Percentiles rank a stretch among this genome's conserved stretches.
phyloP scores from a whole-genome alignment of 352 stramenopile species.

The Globisporangium solare region DNA sequence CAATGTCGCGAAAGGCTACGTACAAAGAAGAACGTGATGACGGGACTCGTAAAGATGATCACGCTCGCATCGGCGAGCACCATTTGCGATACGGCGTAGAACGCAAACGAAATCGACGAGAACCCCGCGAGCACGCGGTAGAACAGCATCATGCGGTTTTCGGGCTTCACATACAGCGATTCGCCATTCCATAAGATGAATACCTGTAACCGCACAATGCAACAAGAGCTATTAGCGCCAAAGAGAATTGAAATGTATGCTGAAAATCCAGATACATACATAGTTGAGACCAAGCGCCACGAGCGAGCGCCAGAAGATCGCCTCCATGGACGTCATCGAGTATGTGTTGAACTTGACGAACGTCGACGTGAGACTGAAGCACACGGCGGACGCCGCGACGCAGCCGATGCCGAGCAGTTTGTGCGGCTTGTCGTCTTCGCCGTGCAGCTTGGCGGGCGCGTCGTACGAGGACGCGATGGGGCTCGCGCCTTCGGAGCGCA shows the following conservation, averaged over 20 bases:
- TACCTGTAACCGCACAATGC: not conserved
- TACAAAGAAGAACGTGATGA: constrained; percentile 75
- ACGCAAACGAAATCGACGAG: constrained; percentile 67
- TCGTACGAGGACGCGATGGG: no score
- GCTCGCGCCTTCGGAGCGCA: constrained; percentile 1
- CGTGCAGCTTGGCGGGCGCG: no score
- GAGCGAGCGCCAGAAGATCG: constrained; percentile 74
- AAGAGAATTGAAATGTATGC: not conserved
- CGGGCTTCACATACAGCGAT: constrained; percentile 15
- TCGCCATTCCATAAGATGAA: no score
- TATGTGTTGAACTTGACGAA: constrained; percentile 75
- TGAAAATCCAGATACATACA: constrained; percentile 25
- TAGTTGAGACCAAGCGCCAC: constrained; percentile 61
- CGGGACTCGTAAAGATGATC: constrained; percentile 68
- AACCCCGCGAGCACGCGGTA: constrained; percentile 56
- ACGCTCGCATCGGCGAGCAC: constrained; percentile 69
- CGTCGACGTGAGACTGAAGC: constrained; percentile 81
- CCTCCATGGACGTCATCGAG: constrained; percentile 77
- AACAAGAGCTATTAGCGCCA: not conserved
- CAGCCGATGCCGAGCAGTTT: constrained; percentile 12
- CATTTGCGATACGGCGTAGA: constrained; percentile 78
- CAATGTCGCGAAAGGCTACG: not conserved
- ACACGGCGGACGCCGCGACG: constrained; percentile 68
- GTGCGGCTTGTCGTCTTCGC: no score
- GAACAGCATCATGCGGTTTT: constrained; percentile 46